A percentile compares a stretch with the other conserved stretches of the same genome.
phyloP scores from a whole-genome alignment of 2,329 filamentous ascomycete genomes.

The Colletotrichum tabaci region DNA sequence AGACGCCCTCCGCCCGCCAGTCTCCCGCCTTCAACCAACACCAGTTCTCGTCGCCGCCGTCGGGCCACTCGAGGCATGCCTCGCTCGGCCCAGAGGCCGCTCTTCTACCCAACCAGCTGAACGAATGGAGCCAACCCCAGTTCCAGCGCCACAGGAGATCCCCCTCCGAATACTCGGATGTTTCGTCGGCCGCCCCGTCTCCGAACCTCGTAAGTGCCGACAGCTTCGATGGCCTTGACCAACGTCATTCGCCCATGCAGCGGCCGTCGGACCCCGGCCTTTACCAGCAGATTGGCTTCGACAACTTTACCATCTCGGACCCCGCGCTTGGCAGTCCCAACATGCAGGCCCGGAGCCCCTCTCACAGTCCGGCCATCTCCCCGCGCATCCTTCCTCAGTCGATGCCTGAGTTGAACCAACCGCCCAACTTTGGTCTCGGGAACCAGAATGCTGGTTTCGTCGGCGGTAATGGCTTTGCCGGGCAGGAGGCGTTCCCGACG shows the following conservation, averaged over 20 bases:
- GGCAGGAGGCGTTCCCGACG: constrained; percentile 67
- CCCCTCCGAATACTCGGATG: constrained; percentile 93
- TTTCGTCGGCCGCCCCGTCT: constrained; percentile 88
- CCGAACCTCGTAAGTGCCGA: constrained; percentile 86
- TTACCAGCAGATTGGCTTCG: constrained; percentile 84
- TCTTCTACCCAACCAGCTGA: constrained; percentile 65
- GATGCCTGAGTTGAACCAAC: constrained; percentile 67
- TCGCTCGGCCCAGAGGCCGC: constrained; percentile 72
- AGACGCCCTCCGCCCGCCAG: constrained; percentile 66
- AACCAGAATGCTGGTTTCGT: constrained; percentile 57
- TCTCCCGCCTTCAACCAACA: constrained; percentile 71
- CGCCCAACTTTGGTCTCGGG: constrained; percentile 62
- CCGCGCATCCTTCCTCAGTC: constrained; percentile 72
- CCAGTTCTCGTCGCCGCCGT: constrained; percentile 67
- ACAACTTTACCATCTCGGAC: constrained; percentile 85
- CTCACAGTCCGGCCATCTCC: constrained; percentile 79
- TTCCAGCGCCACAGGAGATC: constrained; percentile 88
- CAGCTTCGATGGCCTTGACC: constrained; percentile 80
- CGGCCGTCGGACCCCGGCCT: constrained; percentile 79
- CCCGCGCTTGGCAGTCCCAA: constrained; percentile 75
- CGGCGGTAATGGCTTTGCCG: constrained; percentile 52
- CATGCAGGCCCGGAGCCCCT: constrained; percentile 83
- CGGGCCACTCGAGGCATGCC: constrained; percentile 67
- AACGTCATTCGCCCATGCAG: constrained; percentile 85
- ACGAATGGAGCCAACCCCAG: constrained; percentile 69